Percentiles rank a stretch among this genome's conserved stretches.
Conservation (phyloP, 2,329 filamentous ascomycete genomes). For the Myriosclerotinia duriaeana region DNA sequence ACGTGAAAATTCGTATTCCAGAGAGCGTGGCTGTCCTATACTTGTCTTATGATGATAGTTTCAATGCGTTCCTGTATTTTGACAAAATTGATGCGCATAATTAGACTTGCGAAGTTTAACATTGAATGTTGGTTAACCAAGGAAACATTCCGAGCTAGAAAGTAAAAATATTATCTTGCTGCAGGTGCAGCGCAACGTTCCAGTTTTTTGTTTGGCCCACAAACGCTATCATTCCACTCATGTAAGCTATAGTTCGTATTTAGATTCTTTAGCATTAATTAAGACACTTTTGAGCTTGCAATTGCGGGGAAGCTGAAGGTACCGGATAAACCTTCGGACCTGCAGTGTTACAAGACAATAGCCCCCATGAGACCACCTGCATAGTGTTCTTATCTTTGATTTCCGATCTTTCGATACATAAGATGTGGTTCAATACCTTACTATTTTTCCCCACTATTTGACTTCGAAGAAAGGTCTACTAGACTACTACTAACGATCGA, state of each 20-base stretch:
- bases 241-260: not conserved
- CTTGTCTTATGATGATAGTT: not conserved
- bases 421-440: not conserved
- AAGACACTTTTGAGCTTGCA: not conserved
- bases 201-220: not conserved
- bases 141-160: not conserved
- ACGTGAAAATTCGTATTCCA: not conserved
- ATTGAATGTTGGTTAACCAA: not conserved
- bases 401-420: not conserved
- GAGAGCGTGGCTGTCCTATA: not conserved
- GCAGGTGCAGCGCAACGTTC: constrained; percentile 23
- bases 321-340: constrained; percentile 6
- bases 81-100: not conserved
- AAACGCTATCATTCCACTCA: not conserved
- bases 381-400: not conserved
- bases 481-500: not conserved
- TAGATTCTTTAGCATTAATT: not conserved
- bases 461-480: not conserved
- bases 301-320: constrained; percentile 21
- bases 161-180: not conserved
- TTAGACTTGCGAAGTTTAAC: not conserved
- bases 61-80: not conserved
- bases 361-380: not conserved
- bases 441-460: not conserved
- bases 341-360: constrained; percentile 5